phyloP scores from a whole-genome alignment of 306 rosid genomes.

The Gynostemma pentaphyllum region DNA sequence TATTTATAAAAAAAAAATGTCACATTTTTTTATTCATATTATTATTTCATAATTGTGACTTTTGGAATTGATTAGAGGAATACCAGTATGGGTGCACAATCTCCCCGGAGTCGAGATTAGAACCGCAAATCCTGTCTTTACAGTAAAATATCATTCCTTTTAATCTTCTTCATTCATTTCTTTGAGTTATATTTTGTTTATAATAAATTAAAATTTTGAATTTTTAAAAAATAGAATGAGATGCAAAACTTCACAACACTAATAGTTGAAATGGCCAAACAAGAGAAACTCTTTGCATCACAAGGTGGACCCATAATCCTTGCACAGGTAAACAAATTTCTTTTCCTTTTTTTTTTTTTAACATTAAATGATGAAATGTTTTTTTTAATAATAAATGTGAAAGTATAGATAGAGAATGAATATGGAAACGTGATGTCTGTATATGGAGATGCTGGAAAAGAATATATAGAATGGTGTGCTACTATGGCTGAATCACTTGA shows the following conservation, averaged over 20 bases:
- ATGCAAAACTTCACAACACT: slow-evolving; percentile 43
- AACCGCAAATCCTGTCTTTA: slow-evolving; percentile 29
- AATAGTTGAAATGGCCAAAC: slow-evolving; percentile 35
- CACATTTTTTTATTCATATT: no score
- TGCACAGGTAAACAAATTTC: slow-evolving; percentile 33
- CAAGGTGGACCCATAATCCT: slow-evolving; percentile 48
- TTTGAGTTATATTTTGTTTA: neutral
- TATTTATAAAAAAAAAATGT: no score
- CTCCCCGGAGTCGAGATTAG: slow-evolving; percentile 37
- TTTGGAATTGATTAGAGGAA: slow-evolving; percentile 20
- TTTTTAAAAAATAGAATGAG: slow-evolving; percentile 21
- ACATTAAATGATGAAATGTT: no score
- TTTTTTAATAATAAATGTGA: no score
- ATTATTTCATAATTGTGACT: no score
- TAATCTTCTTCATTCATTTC: neutral
- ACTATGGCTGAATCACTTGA: slow-evolving; percentile 31
- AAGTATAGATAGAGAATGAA: slow-evolving; percentile 54
- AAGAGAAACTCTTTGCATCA: slow-evolving; percentile 45
- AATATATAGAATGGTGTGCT: slow-evolving; percentile 42
- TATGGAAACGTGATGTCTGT: slow-evolving; percentile 31
- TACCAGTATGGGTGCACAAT: slow-evolving; percentile 52
- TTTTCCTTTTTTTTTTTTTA: no score
- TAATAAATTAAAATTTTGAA: neutral
- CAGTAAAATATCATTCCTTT: slow-evolving; percentile 19
- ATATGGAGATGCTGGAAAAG: slow-evolving; percentile 47